Evolutionary conservation across 192 early-diverging fungal genomes (phyloP).

Genomic region (Backusella psychrophila): DNA sequence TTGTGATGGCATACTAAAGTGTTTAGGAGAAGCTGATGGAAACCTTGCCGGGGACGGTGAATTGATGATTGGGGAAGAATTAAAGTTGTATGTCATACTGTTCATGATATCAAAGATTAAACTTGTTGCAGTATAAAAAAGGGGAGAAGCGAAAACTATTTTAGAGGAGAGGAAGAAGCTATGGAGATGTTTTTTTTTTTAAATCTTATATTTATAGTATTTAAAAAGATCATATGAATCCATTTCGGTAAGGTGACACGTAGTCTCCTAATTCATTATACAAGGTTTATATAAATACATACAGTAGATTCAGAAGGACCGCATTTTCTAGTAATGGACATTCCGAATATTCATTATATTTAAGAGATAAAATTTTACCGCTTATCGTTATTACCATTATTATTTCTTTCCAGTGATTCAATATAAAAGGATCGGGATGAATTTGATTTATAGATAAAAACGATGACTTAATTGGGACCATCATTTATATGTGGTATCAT

Average conservation of each 20-base stretch:
- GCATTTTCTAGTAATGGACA: neutral
- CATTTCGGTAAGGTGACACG: neutral
- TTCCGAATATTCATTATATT: neutral
- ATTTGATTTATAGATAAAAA: neutral
- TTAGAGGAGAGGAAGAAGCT: neutral
- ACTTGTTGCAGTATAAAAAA: neutral
- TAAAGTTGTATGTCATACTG: neutral
- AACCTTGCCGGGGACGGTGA: neutral
- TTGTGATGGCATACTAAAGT: neutral
- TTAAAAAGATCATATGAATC: constrained; percentile 3
- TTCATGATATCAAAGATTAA: neutral
- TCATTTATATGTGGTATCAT: neutral
- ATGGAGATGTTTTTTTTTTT: neutral
- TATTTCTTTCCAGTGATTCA: neutral
- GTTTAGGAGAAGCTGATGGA: constrained; percentile 3
- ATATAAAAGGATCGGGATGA: neutral
- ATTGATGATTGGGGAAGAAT: neutral
- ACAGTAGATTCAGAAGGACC: neutral
- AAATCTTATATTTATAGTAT: neutral
- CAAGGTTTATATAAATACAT: neutral
- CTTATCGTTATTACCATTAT: neutral
- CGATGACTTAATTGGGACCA: neutral
- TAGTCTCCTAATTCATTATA: neutral
- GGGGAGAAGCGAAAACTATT: neutral
- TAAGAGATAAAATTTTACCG: neutral